Evolutionary conservation across 2,329 filamentous ascomycete species (phyloP).

Genomic region (Keithomyces neogunnii): DNA sequence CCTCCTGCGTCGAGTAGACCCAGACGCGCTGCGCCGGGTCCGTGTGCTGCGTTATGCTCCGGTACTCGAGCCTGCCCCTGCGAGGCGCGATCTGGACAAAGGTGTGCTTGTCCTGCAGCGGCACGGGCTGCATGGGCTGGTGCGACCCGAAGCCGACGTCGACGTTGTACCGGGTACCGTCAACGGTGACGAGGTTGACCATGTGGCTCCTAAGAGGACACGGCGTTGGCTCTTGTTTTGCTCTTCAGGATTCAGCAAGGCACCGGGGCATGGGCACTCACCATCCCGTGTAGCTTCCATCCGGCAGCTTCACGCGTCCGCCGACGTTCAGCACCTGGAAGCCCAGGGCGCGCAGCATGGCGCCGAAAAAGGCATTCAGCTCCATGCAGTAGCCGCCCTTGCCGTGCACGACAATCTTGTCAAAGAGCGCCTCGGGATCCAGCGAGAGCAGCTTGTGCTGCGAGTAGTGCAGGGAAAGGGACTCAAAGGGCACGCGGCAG

Average conservation of each 20-base stretch:
- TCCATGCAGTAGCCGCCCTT: conserved; percentile 49
- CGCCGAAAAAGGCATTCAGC: conserved; percentile 34
- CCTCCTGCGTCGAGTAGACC: conserved; percentile 27
- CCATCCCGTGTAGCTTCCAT: conserved; percentile 17
- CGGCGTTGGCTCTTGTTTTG: no score
- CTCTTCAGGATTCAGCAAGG: no score
- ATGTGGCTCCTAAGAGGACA: conserved; percentile 41
- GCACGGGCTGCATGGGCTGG: conserved; percentile 12
- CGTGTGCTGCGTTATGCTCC: conserved; percentile 20
- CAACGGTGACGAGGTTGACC: conserved; percentile 49
- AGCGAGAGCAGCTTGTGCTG: conserved; percentile 26
- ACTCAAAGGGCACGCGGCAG: conserved; percentile 45
- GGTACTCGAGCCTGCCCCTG: conserved; percentile 34
- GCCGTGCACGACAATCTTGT: conserved; percentile 34
- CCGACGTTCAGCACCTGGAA: conserved; percentile 42
- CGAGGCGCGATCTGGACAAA: conserved; percentile 31
- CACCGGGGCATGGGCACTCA: conserved; percentile 8
- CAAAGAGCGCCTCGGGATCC: conserved; percentile 30
- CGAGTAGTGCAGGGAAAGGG: conserved; percentile 43
- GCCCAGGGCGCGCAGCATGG: conserved; percentile 38
- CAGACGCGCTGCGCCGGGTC: conserved; percentile 27
- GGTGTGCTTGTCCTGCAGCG: background rate
- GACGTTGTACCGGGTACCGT: conserved; percentile 7
- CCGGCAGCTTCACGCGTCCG: conserved; percentile 26
- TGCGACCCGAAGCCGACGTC: conserved; percentile 32